phyloP scores from a whole-genome alignment of 164 flowering plant species.

The Akebia trifoliata region DNA sequence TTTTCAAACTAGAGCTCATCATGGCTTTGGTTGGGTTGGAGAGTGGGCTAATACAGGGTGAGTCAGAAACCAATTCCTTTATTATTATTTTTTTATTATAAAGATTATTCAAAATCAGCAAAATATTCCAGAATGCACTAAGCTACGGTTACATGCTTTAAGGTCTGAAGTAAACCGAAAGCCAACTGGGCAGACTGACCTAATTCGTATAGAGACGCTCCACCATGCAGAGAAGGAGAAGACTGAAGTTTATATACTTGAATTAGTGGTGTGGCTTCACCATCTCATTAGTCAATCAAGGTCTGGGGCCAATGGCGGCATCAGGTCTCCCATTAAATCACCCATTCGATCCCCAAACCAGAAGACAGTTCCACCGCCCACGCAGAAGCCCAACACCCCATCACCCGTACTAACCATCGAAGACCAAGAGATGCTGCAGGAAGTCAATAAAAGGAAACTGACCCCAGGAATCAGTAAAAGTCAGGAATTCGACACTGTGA shows the following conservation, averaged over 20 bases:
- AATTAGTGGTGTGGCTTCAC: conserved; percentile 90
- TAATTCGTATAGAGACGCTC: conserved; percentile 77
- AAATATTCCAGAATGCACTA: neutral
- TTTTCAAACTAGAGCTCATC: conserved; percentile 69
- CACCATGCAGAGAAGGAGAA: conserved; percentile 93
- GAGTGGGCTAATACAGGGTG: conserved; percentile 99
- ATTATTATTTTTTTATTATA: neutral
- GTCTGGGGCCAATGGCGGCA: conserved; percentile 36
- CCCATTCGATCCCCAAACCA: conserved; percentile 74
- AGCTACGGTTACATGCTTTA: conserved; percentile 11
- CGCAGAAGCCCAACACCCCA: conserved; percentile 26
- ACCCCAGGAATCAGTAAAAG: conserved; percentile 94
- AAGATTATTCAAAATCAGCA: neutral
- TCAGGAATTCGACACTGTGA: conserved; percentile 75
- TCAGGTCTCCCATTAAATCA: conserved; percentile 75
- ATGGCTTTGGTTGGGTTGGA: conserved; percentile 99
- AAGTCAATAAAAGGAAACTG: conserved; percentile 63
- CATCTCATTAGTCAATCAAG: conserved; percentile 56
- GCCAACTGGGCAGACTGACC: conserved; percentile 56
- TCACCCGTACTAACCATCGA: conserved; percentile 53
- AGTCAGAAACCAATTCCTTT: conserved; percentile 13
- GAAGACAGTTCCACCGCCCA: conserved; percentile 28
- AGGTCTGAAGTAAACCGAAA: conserved; percentile 77
- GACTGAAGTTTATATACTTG: conserved; percentile 79
- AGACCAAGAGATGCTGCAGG: conserved; percentile 82